Percentiles rank a stretch among this genome's conserved stretches.
These are phyloP conservation scores for Cutaneotrichosporon dermatis DNA, from an alignment of 1,284 basidiomycete species.

Conservation along the genomic window DNA sequence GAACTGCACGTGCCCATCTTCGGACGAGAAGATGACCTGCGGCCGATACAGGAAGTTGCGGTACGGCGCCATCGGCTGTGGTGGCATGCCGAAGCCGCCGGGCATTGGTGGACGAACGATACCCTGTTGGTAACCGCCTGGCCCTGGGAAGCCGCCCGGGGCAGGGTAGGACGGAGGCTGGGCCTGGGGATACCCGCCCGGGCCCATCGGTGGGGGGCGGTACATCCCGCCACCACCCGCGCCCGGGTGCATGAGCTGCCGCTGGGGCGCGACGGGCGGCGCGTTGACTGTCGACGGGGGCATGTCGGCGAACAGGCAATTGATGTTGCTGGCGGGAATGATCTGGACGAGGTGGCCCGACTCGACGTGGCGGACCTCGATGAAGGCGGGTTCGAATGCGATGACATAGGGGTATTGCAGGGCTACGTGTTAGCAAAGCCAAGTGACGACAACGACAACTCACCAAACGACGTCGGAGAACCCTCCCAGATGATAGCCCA, in stretches of 20 bases:
- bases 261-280: constrained; percentile 25
- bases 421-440: constrained; percentile 37
- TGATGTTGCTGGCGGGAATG: constrained; percentile 85
- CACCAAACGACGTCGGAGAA: constrained; percentile 76
- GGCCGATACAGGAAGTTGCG: constrained; percentile 28
- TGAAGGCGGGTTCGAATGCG: constrained; percentile 93
- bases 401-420: constrained; percentile 95
- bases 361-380: constrained; percentile 95
- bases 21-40: constrained; percentile 47
- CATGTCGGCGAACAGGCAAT: constrained; percentile 87
- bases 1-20: constrained; percentile 49
- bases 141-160: not conserved
- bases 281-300: constrained; percentile 63
- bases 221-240: constrained; percentile 3
- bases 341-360: constrained; percentile 89
- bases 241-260: constrained; percentile 34
- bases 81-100: not conserved
- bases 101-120: constrained; percentile 4
- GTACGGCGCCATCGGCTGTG: constrained; percentile 22
- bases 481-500: constrained; percentile 99
- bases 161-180: not conserved
- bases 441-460: too few species aligned
- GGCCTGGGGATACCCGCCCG: constrained; percentile 1
- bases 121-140: constrained; percentile 2
- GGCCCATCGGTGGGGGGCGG: not conserved